phyloP scores from a whole-genome alignment of 805 yeast species.

The Ogataea siamensis region DNA sequence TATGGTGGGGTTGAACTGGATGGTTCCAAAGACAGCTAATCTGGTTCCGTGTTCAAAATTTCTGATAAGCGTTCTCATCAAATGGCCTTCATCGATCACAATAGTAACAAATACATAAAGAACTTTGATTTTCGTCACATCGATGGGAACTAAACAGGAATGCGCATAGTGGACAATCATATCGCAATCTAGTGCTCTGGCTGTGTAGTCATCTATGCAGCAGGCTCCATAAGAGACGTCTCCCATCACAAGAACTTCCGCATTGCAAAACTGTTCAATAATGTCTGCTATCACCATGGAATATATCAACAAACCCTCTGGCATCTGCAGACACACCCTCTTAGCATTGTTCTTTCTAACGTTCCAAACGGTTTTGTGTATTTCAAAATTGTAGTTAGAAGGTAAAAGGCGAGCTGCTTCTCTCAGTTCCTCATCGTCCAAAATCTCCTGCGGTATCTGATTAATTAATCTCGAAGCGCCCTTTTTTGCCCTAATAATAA shows the following conservation, averaged over 20 bases:
- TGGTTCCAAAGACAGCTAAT: constrained; percentile 89
- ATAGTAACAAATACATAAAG: constrained; percentile 95
- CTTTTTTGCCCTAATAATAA: constrained; percentile 9
- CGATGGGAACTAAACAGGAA: constrained; percentile 94
- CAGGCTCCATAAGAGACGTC: constrained; percentile 99
- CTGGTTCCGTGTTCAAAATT: constrained; percentile 65
- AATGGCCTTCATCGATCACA: constrained; percentile 77
- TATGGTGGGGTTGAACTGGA: constrained; percentile 93
- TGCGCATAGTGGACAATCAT: constrained; percentile 96
- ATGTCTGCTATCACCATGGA: constrained; percentile 90
- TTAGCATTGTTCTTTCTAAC: constrained; percentile 70
- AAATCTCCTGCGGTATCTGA: constrained; percentile 85
- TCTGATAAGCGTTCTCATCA: constrained; percentile 68
- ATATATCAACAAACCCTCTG: constrained; percentile 90
- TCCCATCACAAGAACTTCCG: constrained; percentile 93
- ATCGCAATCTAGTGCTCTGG: constrained; percentile 89
- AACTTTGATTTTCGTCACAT: constrained; percentile 85
- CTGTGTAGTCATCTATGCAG: constrained; percentile 95
- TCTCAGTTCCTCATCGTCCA: constrained; percentile 77
- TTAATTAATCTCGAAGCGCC: constrained; percentile 45
- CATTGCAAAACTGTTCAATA: constrained; percentile 82
- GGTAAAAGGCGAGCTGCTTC: constrained; percentile 82
- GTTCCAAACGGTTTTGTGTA: constrained; percentile 95
- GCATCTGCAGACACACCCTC: constrained; percentile 94
- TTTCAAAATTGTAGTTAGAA: constrained; percentile 89